Evolutionary conservation across 148 eudicot genomes (phyloP).

Genomic region (Chenopodium formosanum): DNA sequence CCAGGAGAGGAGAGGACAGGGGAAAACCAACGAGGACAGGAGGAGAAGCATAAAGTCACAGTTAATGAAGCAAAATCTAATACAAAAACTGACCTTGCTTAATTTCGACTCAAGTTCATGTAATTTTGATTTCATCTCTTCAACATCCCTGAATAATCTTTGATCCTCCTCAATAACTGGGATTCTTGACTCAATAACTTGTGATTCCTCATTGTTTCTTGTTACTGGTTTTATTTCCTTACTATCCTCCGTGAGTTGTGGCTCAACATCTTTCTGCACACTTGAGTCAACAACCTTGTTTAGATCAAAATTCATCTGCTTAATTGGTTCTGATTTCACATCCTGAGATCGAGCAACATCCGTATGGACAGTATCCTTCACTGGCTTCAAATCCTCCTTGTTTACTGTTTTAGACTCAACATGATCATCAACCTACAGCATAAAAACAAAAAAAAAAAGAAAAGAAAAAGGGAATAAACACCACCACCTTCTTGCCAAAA

Average conservation of each 20-base stretch:
- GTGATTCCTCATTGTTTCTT: conserved; percentile 21
- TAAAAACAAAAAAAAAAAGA: no score
- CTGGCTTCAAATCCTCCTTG: conserved; percentile 25
- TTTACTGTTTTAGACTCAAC: conserved; percentile 24
- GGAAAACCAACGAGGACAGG: neutral
- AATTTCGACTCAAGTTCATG: conserved; percentile 58
- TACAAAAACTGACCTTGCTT: conserved; percentile 56
- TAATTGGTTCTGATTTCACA: conserved; percentile 22
- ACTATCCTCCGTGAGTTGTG: conserved; percentile 25
- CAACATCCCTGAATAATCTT: conserved; percentile 57
- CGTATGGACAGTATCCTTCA: neutral
- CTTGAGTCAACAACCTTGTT: conserved; percentile 21
- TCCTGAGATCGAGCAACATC: conserved; percentile 12
- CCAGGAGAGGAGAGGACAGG: neutral
- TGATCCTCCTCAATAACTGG: conserved; percentile 39
- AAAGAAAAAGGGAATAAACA: neutral
- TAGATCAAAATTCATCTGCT: conserved; percentile 23
- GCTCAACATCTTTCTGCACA: conserved; percentile 26
- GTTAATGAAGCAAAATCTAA: conserved; percentile 1
- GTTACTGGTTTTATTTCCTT: conserved; percentile 30
- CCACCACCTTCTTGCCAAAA: neutral
- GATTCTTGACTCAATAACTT: conserved; percentile 33
- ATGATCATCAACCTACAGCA: conserved; percentile 31
- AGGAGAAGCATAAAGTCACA: conserved; percentile 5
- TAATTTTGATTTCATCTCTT: conserved; percentile 69